Percentiles rank a stretch among this genome's conserved stretches.
Conservation (phyloP, 1,139 yeast species). For the Zhuliangozyma parablackwelliae region DNA sequence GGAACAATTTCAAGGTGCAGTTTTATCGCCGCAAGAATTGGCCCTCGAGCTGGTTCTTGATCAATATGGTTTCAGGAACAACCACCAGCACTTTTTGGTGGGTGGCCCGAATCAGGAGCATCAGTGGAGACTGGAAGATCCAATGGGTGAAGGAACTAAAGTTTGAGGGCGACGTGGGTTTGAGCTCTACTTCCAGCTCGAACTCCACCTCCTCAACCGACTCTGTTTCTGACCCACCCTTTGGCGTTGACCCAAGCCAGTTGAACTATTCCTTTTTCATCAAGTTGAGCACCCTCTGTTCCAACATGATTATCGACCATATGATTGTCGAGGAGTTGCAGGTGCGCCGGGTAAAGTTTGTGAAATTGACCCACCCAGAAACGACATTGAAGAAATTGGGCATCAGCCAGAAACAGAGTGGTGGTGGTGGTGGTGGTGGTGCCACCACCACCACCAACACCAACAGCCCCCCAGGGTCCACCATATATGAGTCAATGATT, state of each 20-base stretch:
- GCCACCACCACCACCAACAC: slow-evolving; percentile 1
- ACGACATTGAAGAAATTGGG: slow-evolving; percentile 11
- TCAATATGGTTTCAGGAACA: slow-evolving; percentile 41
- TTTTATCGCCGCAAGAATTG: slow-evolving; percentile 62
- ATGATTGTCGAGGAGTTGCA: slow-evolving; percentile 60
- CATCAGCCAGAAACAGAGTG: slow-evolving; percentile 5
- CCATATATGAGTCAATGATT: slow-evolving; percentile 26
- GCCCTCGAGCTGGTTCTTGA: slow-evolving; percentile 71
- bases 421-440: too few relatives aligned
- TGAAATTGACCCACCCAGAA: slow-evolving; percentile 17
- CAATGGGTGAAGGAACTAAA: slow-evolving; percentile 41
- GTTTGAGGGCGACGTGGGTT: slow-evolving; percentile 8
- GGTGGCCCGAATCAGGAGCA: slow-evolving; percentile 59
- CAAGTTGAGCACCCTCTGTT: slow-evolving; percentile 46
- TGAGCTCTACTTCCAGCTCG: not conserved
- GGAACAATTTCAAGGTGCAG: slow-evolving; percentile 26
- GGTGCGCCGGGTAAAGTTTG: slow-evolving; percentile 31
- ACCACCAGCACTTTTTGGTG: slow-evolving; percentile 53
- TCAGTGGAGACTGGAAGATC: slow-evolving; percentile 61
- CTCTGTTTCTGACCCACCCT: slow-evolving; percentile 10
- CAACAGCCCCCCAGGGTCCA: not conserved
- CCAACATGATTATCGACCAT: slow-evolving; percentile 60
- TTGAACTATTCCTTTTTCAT: slow-evolving; percentile 48
- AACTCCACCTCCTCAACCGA: slow-evolving; percentile 3
- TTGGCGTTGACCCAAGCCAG: slow-evolving; percentile 13